These are phyloP conservation scores for Oenanthe javanica DNA, from an alignment of 140 eudicot species.

Conservation along the genomic window DNA sequence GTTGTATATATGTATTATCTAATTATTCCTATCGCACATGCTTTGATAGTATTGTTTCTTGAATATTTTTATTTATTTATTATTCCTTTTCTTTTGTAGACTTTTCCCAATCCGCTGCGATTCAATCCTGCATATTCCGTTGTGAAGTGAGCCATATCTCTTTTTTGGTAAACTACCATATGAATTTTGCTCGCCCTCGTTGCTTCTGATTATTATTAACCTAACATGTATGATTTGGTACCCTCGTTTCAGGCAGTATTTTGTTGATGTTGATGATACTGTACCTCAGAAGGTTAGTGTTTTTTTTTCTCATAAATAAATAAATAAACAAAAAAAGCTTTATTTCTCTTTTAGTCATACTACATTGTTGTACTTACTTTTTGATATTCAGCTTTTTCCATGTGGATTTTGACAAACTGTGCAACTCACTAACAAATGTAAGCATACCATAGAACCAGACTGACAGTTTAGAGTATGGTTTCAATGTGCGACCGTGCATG, in stretches of 20 bases:
- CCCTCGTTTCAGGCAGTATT: constrained; percentile 76
- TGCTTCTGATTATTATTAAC: not conserved
- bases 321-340: not conserved
- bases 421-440: not conserved
- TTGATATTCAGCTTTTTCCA: not conserved
- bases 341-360: not conserved
- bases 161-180: constrained; percentile 5
- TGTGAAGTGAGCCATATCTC: constrained; percentile 57
- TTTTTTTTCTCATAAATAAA: not conserved
- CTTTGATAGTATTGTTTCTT: not conserved
- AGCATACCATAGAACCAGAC: not conserved
- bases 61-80: not conserved
- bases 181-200: not conserved
- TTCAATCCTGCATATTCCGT: constrained; percentile 87
- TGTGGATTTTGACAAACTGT: not conserved
- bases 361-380: not conserved
- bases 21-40: not conserved
- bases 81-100: constrained; percentile 33
- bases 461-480: not conserved
- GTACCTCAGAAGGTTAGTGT: constrained; percentile 73
- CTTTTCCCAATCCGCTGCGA: constrained; percentile 79
- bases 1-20: not conserved
- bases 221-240: not conserved
- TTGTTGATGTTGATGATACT: constrained; percentile 83
- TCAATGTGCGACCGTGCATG: not conserved